Base-by-base conservation (phyloP, 2,329 filamentous ascomycete genomes). In the Fusarium brachygibbosum region DNA sequence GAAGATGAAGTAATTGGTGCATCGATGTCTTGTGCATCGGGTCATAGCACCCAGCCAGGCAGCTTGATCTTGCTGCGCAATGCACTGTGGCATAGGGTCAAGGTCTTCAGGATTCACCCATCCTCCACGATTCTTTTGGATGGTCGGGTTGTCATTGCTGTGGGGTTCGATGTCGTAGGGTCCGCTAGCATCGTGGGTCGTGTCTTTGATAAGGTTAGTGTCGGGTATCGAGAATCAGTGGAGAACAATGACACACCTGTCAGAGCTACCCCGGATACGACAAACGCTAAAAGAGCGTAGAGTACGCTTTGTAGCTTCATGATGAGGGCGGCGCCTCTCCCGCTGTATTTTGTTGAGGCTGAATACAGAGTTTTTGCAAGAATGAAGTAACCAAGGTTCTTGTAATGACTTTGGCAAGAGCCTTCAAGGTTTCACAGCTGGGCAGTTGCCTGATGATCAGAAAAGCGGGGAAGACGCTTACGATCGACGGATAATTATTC, bases 51-150 rank as follows among this genome's bases (percentile, higher is more conserved):
- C 40, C 4, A 70, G 21, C 68, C 68, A 70, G 19, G 31, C 17
- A 1, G 45, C 31, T 6, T 44, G 51, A 21, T 70, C 56, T 13
- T 70, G 68, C 13, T 71, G 63, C 1, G 53, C 42, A 28, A 71
- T 57, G 17, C 64, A 70, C 25, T 71, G 68, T 2, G 68, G 68
- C 68, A 66, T 70, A 1, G 68, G 59, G n/a, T n/a, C 1, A 34
- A 71, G 16, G 25, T 66, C 68, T 21, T 70, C 68, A 1, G 68
- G 64, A 2, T 57, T 66, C 2, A 71, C 56, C 68, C 68, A 70
- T 9, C 68, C 68, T 7, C 34, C 4, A 4, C 4, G 29, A 6
- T 51, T 57, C 6, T 42, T 52, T 6, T 32, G n/a, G 8, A 51
- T 14, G 3, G 3, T 40, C n/a, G 13, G 23, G 5, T 8, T 9